A percentile compares a stretch with the other conserved stretches of the same genome.
Evolutionary conservation across 1,139 yeast species (phyloP).

Genomic region (Wickerhamiella infanticola): DNA sequence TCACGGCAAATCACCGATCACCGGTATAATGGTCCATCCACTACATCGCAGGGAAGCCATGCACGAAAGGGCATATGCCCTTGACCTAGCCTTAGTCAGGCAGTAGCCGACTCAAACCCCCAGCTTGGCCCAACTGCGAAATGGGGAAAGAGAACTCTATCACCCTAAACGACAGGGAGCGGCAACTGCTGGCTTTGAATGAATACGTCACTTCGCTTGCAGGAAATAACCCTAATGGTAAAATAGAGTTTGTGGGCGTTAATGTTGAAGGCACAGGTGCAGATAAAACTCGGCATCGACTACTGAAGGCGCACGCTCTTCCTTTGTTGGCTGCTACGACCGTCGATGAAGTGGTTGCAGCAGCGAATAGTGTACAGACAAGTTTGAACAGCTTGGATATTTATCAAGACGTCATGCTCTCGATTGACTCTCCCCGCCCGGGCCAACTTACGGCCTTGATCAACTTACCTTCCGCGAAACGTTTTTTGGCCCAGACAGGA

Average conservation of each 20-base stretch:
- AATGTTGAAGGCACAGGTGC: slow-evolving; percentile 34
- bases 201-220: neutral
- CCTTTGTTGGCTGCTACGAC: slow-evolving; percentile 32
- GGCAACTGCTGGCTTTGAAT: neutral
- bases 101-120: no score
- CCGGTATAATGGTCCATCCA: no score
- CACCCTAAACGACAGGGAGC: neutral
- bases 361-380: slow-evolving; percentile 20
- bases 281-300: slow-evolving; percentile 34
- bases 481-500: slow-evolving; percentile 71
- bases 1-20: no score
- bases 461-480: slow-evolving; percentile 18
- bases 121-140: neutral
- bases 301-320: slow-evolving; percentile 37
- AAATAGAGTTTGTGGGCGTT: slow-evolving; percentile 15
- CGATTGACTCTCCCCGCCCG: slow-evolving; percentile 22
- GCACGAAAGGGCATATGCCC: no score
- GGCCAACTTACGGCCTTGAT: slow-evolving; percentile 11
- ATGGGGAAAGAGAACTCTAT: neutral
- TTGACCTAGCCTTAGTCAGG: no score
- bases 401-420: slow-evolving; percentile 32
- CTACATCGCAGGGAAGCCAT: no score
- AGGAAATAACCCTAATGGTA: neutral
- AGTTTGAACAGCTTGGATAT: slow-evolving; percentile 27
- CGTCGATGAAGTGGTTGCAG: slow-evolving; percentile 18